Conservation (phyloP, 2,329 filamentous ascomycete species). For the Penicillium sp. region DNA sequence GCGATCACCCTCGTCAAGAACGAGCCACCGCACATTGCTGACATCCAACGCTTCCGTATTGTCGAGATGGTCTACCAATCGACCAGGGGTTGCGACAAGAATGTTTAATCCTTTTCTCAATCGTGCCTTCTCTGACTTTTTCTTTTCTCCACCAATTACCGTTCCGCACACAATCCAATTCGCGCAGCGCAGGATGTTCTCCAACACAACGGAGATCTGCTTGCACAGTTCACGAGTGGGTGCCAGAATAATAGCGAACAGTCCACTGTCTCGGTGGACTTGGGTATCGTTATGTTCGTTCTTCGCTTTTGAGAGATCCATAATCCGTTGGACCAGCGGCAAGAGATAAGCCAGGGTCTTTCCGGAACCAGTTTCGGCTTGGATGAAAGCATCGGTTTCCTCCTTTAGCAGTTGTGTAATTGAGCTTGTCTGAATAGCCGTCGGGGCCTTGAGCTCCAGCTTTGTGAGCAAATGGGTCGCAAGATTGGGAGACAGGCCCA, state of each 20-base stretch:
- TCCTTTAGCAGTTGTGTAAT: slow-evolving; percentile 76
- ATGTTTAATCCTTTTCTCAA: slow-evolving; percentile 94
- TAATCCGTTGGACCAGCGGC: slow-evolving; percentile 84
- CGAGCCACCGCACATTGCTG: slow-evolving; percentile 85
- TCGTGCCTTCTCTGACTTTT: slow-evolving; percentile 85
- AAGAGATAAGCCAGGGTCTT: slow-evolving; percentile 96
- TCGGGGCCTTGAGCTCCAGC: slow-evolving; percentile 84
- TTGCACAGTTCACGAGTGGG: slow-evolving; percentile 92
- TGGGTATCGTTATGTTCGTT: slow-evolving; percentile 43
- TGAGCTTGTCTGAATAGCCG: slow-evolving; percentile 88
- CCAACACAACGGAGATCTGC: slow-evolving; percentile 84
- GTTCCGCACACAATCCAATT: slow-evolving; percentile 93
- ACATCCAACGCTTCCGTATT: slow-evolving; percentile 88
- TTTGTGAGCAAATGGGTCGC: slow-evolving; percentile 82
- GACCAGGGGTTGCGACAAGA: slow-evolving; percentile 87
- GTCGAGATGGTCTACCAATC: slow-evolving; percentile 85
- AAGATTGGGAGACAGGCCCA: slow-evolving; percentile 77
- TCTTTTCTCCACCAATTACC: slow-evolving; percentile 70
- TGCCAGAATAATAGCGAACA: slow-evolving; percentile 91
- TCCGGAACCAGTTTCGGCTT: slow-evolving; percentile 94
- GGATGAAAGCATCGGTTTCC: slow-evolving; percentile 89
- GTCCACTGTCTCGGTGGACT: slow-evolving; percentile 78
- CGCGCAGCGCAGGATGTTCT: slow-evolving; percentile 80
- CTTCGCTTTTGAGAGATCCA: slow-evolving; percentile 64
- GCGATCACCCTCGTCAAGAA: slow-evolving; percentile 95